Percentiles rank a stretch among this genome's conserved stretches.
phyloP scores from a whole-genome alignment of 768 basidiomycete species.

The Pilatotrama ljubarskyi region DNA sequence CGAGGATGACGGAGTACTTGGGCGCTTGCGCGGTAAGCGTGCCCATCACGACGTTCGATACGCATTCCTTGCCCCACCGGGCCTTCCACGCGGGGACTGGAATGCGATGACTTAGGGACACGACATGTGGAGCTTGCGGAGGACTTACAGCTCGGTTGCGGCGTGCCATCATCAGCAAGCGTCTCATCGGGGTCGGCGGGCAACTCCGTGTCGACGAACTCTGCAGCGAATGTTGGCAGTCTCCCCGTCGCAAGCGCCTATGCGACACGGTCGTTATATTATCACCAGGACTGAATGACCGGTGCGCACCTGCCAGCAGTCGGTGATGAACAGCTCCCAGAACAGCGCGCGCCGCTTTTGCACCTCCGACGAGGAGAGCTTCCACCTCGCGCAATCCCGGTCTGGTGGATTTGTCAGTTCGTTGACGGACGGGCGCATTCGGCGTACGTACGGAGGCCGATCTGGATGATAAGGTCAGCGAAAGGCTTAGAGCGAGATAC shows the following conservation, averaged over 20 bases:
- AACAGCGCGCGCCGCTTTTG: slow-evolving; percentile 65
- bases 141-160: slow-evolving; percentile 41
- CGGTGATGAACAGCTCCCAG: slow-evolving; percentile 65
- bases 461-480: slow-evolving; percentile 32
- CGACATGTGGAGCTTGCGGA: slow-evolving; percentile 47
- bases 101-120: slow-evolving; percentile 29
- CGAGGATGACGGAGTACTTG: slow-evolving; percentile 62
- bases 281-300: too few relatives aligned
- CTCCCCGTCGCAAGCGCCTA: slow-evolving; percentile 50
- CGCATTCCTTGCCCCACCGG: slow-evolving; percentile 51
- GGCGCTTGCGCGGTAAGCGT: slow-evolving; percentile 60
- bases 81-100: slow-evolving; percentile 63
- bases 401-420: too few relatives aligned
- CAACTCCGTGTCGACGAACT: slow-evolving; percentile 49
- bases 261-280: slow-evolving; percentile 2
- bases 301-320: slow-evolving; percentile 45
- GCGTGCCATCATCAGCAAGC: slow-evolving; percentile 52
- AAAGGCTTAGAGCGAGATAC: neutral
- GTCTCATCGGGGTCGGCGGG: slow-evolving; percentile 59
- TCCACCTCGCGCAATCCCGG: slow-evolving; percentile 71
- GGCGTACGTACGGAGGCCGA: slow-evolving; percentile 49
- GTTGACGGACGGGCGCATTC: too few relatives aligned
- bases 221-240: slow-evolving; percentile 39
- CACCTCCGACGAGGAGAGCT: slow-evolving; percentile 59
- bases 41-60: slow-evolving; percentile 53